phyloP scores from a whole-genome alignment of 225 moss, liverwort and hornwort species.

The Sphagnum contortum region DNA sequence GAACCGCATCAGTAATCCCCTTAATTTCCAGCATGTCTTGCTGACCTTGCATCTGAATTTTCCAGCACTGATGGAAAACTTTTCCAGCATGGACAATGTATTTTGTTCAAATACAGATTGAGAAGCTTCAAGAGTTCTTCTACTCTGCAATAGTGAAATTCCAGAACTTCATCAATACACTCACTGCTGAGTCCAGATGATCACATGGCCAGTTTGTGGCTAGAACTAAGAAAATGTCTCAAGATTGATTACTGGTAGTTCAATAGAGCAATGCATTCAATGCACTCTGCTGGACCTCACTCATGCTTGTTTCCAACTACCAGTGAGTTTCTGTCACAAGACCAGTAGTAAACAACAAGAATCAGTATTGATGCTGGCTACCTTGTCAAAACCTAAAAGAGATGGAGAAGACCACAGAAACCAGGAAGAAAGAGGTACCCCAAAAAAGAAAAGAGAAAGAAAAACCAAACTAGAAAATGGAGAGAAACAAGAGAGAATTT shows the following conservation, averaged over 20 bases:
- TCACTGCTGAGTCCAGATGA: constrained; percentile 31
- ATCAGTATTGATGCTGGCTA: too few relatives aligned
- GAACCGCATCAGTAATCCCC: constrained; percentile 57
- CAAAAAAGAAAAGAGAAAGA: too few relatives aligned
- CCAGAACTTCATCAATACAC: constrained; percentile 82
- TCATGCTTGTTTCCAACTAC: constrained; percentile 45
- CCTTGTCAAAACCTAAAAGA: too few relatives aligned
- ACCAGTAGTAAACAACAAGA: too few relatives aligned
- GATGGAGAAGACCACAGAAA: too few relatives aligned
- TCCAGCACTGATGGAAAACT: constrained; percentile 42
- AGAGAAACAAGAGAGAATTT: too few relatives aligned
- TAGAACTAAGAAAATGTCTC: constrained; percentile 71
- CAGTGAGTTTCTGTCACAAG: constrained; percentile 48
- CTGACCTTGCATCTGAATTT: constrained; percentile 47
- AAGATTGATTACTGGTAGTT: constrained; percentile 69
- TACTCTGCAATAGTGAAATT: constrained; percentile 68
- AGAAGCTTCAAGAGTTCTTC: constrained; percentile 70
- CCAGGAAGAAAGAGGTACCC: too few relatives aligned
- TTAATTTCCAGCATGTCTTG: constrained; percentile 57
- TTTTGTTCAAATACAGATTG: constrained; percentile 56
- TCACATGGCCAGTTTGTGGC: constrained; percentile 95
- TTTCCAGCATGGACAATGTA: constrained; percentile 63
- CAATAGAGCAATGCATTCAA: constrained; percentile 93
- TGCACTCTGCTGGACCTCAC: constrained; percentile 89
- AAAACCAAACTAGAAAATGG: too few relatives aligned